Percentiles rank a stretch among this genome's conserved stretches.
phyloP scores from a whole-genome alignment of 495 filamentous ascomycete species.

The Rostrohypoxylon terebratum region DNA sequence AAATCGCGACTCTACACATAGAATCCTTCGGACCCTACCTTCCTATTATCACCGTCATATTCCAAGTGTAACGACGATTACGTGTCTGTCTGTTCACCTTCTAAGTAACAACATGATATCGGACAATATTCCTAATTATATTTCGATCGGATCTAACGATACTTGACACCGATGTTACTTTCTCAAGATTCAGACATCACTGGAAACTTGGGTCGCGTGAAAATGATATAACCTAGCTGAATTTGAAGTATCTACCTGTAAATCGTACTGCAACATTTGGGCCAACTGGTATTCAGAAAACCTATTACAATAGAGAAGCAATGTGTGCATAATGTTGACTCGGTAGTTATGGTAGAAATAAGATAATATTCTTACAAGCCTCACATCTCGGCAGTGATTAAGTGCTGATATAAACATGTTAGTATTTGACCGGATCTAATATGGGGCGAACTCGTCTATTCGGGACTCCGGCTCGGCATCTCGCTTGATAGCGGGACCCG shows the following conservation, averaged over 20 bases:
- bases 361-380: too few species aligned
- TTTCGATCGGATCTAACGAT: not conserved
- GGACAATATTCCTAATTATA: not conserved
- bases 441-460: not conserved
- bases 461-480: not conserved
- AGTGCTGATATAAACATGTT: not conserved
- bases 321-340: too few species aligned
- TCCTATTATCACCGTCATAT: not conserved
- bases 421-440: not conserved
- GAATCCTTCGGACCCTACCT: constrained; percentile 4
- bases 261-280: too few species aligned
- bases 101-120: not conserved
- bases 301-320: too few species aligned
- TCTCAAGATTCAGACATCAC: not conserved
- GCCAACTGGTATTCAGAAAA: too few species aligned
- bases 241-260: too few species aligned
- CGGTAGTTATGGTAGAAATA: too few species aligned
- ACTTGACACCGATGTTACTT: not conserved
- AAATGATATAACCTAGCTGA: not conserved
- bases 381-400: not conserved
- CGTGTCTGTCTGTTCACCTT: not conserved
- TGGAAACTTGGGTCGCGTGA: not conserved
- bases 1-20: not conserved
- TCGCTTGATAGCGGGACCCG: not conserved
- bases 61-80: not conserved